Conservation (phyloP, 805 yeast species). For the Nakazawaea ambrosiae region DNA sequence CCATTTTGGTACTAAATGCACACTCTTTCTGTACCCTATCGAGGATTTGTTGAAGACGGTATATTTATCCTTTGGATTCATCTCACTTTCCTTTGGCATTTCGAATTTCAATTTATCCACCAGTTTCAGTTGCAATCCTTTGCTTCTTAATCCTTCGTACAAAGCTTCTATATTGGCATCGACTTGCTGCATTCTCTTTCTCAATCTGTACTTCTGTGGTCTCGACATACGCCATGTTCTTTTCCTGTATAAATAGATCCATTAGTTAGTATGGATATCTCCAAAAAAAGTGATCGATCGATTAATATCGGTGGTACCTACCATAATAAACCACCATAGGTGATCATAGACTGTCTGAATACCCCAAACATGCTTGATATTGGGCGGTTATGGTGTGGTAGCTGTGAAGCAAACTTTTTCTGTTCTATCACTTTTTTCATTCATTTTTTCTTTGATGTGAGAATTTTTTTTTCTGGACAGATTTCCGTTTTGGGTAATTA, state of each 20-base stretch:
- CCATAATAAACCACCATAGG: conserved; percentile 75
- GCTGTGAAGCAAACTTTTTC: no score
- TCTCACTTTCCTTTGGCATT: conserved; percentile 75
- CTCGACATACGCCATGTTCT: conserved; percentile 72
- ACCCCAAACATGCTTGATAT: conserved; percentile 57
- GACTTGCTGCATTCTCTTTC: conserved; percentile 75
- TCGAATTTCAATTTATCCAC: conserved; percentile 30
- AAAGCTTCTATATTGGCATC: conserved; percentile 71
- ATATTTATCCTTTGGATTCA: conserved; percentile 80
- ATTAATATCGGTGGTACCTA: no score
- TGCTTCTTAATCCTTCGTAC: conserved; percentile 36
- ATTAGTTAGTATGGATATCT: no score
- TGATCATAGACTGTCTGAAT: conserved; percentile 50
- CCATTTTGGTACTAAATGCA: conserved; percentile 89
- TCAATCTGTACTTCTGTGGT: conserved; percentile 76
- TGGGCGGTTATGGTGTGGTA: background rate
- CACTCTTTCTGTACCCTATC: conserved; percentile 78
- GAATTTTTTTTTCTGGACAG: background rate
- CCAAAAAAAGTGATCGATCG: no score
- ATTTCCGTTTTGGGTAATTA: background rate
- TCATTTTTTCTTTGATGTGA: background rate
- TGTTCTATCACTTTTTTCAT: no score
- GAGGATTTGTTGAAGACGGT: conserved; percentile 73
- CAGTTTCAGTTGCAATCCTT: conserved; percentile 25
- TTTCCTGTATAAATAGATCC: conserved; percentile 56